Percentiles rank a stretch among this genome's conserved stretches.
Evolutionary conservation across 768 basidiomycete species (phyloP).

Genomic region (Floccularia luteovirens): DNA sequence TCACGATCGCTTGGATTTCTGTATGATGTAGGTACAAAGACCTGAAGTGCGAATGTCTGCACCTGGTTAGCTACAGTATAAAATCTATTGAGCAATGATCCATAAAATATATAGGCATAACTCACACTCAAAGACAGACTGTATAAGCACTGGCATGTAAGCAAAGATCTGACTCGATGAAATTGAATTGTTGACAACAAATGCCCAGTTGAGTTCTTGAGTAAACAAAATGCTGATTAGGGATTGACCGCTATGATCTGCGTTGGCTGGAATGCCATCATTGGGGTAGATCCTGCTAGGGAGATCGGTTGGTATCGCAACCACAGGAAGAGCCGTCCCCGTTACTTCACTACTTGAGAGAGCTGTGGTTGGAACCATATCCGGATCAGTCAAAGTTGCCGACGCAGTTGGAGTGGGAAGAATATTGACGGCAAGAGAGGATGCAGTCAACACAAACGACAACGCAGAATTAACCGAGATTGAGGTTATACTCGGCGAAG

Average conservation of each 20-base stretch:
- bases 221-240: constrained; percentile 65
- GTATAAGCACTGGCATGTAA: constrained; percentile 42
- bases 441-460: constrained; percentile 35
- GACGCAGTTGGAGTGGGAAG: constrained; percentile 17
- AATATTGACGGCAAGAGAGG: constrained; percentile 30
- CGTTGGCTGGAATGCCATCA: constrained; percentile 13
- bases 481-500: constrained; percentile 11
- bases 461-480: constrained; percentile 30
- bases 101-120: constrained; percentile 4
- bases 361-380: constrained; percentile 29
- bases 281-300: constrained; percentile 55
- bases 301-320: constrained; percentile 48
- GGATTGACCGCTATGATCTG: constrained; percentile 28
- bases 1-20: constrained; percentile 32
- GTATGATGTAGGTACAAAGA: constrained; percentile 59
- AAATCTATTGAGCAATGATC: constrained; percentile 6
- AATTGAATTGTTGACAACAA: constrained; percentile 48
- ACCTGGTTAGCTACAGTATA: constrained; percentile 21
- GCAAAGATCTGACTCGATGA: constrained; percentile 75
- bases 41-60: constrained; percentile 51
- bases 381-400: constrained; percentile 33
- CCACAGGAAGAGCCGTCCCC: constrained; percentile 15
- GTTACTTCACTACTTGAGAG: constrained; percentile 9
- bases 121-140: constrained; percentile 21
- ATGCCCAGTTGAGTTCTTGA: constrained; percentile 53